phyloP scores from a whole-genome alignment of 2,329 filamentous ascomycete species.

The Leptographium wingfieldii region DNA sequence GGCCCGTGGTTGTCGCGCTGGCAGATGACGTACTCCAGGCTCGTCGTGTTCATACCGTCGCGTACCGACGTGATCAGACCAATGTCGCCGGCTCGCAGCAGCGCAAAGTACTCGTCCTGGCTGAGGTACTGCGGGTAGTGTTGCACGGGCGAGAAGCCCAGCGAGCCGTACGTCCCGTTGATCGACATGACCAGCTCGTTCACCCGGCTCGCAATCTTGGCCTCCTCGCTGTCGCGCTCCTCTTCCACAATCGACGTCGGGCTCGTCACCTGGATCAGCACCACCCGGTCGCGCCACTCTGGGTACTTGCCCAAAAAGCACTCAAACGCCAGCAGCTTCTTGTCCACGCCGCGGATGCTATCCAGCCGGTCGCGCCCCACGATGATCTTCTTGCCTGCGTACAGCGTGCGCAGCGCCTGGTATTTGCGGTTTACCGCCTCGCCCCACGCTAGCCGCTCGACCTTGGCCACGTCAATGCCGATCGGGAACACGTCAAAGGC shows the following conservation, averaged over 20 bases:
- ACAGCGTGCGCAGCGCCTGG: conserved; percentile 59
- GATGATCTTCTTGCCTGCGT: conserved; percentile 86
- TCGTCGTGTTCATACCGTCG: conserved; percentile 97
- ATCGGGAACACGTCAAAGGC: conserved; percentile 91
- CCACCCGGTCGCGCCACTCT: conserved; percentile 83
- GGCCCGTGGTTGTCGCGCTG: conserved; percentile 80
- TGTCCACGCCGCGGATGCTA: conserved; percentile 83
- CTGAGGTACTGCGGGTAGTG: conserved; percentile 90
- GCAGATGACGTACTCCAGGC: conserved; percentile 85
- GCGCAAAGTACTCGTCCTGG: conserved; percentile 83
- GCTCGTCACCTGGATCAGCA: conserved; percentile 89
- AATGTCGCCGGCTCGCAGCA: conserved; percentile 82
- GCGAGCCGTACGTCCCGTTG: conserved; percentile 78
- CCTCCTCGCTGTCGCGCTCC: conserved; percentile 55
- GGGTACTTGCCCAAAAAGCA: conserved; percentile 82
- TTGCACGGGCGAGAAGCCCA: conserved; percentile 82
- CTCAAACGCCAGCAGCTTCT: conserved; percentile 91
- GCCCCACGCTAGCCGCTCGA: conserved; percentile 62
- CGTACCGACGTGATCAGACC: conserved; percentile 90
- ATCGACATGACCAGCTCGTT: conserved; percentile 85
- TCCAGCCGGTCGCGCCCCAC: conserved; percentile 91
- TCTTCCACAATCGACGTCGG: conserved; percentile 71
- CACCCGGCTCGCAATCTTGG: conserved; percentile 76
- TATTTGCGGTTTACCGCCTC: conserved; percentile 60
- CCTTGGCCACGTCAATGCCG: conserved; percentile 77